phyloP scores from a whole-genome alignment of 805 yeast genomes.

The Lipomyces sp. region DNA sequence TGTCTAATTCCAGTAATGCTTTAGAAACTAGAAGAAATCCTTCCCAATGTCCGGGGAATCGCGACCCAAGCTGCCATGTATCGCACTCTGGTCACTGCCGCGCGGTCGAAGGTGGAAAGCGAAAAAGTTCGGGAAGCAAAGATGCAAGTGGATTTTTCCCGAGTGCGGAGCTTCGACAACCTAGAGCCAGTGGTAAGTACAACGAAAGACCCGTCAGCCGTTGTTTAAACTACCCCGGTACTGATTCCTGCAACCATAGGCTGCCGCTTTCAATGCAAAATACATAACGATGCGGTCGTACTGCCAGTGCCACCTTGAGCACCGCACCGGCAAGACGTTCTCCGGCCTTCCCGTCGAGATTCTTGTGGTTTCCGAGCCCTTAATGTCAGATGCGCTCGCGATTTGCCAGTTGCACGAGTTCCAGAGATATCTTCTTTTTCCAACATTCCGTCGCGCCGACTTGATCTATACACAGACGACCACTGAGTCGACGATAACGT shows the following conservation, averaged over 20 bases:
- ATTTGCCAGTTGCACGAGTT: conserved; percentile 27
- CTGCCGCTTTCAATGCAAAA: conserved; percentile 15
- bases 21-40: conserved; percentile 27
- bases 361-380: conserved; percentile 20
- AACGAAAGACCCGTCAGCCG: too few relatives aligned
- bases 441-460: conserved; percentile 24
- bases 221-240: neutral
- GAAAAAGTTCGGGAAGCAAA: conserved; percentile 24
- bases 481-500: conserved; percentile 1
- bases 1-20: neutral
- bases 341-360: conserved; percentile 28
- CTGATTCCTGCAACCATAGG: conserved; percentile 15
- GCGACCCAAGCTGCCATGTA: conserved; percentile 21
- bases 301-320: conserved; percentile 23
- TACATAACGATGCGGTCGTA: conserved; percentile 23
- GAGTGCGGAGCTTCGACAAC: conserved; percentile 25
- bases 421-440: conserved; percentile 24
- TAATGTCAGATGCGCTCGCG: conserved; percentile 21
- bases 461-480: conserved; percentile 10
- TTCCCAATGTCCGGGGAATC: conserved; percentile 26
- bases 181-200: conserved; percentile 26
- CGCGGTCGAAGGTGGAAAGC: conserved; percentile 28
- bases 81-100: conserved; percentile 22
- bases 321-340: conserved; percentile 24
- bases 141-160: conserved; percentile 20